Evolutionary conservation across 2,329 filamentous ascomycete genomes (phyloP), one percentile per base, ranked within the genome.

Genomic region (Paraphoma sp.): DNA sequence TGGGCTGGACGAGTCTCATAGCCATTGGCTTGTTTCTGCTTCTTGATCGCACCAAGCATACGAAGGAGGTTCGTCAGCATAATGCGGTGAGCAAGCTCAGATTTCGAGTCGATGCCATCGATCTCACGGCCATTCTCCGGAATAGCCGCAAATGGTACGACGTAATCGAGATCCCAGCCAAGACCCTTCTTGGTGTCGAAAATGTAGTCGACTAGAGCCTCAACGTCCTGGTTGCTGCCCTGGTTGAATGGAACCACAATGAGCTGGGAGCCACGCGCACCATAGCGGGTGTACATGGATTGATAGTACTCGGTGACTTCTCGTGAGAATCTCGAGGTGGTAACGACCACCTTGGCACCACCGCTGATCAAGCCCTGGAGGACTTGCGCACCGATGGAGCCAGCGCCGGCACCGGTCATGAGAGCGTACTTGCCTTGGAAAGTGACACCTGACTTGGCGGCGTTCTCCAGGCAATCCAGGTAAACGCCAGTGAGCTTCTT

Each of bases 291-390:
- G 79, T 99, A 99, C 91, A 99, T 98, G 54, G 92, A 89, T 80
- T 99, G 95, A 81, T 99, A 99, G 82, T 98, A 99, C 81, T 99
- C 95, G 6, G 95, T 99, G 54, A 99, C 95, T 78, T 97, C 91
- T 45, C 93, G 91, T 14, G 95, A 99, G 84, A 95, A 99, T 67
- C 95, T 89, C 73, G 92, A 97, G 16, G 95, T 99, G 12, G 95
- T 99, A 56, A 99, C 96, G 50, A 98, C 83, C 41, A 99, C 96
- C 83, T 95, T 96, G 65, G 95, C 95, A 75, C 95, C 95, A 80
- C 96, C 95, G 73, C 92, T 96, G 78, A 99, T 93, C 62, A 99
- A 84, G 56, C 95, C 95, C 79, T 97, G 93, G 12, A 99, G 85
- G 51, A 99, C 95, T 70, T 98, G 95, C 36, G 95, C 95, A 76